phyloP scores from a whole-genome alignment of 805 yeast species.

The Starmerella davenportii region DNA sequence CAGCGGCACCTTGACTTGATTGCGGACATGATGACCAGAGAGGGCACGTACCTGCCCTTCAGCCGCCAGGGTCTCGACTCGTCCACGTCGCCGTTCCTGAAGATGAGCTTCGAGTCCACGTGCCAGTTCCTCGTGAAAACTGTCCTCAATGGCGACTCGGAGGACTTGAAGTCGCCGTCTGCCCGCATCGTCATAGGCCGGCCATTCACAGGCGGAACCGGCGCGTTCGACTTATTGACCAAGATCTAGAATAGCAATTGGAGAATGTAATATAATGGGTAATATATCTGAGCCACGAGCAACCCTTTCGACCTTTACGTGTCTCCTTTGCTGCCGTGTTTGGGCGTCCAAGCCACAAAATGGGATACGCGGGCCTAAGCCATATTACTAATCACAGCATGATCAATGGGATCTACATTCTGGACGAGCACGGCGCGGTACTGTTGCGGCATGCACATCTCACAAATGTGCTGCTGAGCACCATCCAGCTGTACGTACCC shows the following conservation, averaged over 20 bases:
- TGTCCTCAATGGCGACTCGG: slow-evolving; percentile 79
- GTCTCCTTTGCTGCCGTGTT: neutral
- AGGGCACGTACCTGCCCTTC: slow-evolving; percentile 90
- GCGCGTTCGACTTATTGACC: slow-evolving; percentile 61
- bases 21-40: slow-evolving; percentile 98
- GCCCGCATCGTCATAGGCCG: slow-evolving; percentile 88
- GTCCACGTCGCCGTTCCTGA: slow-evolving; percentile 87
- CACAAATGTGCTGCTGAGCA: neutral
- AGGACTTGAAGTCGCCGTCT: slow-evolving; percentile 75
- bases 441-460: neutral
- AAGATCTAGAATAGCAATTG: neutral
- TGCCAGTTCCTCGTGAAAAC: slow-evolving; percentile 95
- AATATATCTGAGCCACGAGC: no score
- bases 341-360: no score
- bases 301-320: neutral
- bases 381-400: no score
- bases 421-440: slow-evolving; percentile 1
- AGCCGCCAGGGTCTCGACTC: slow-evolving; percentile 97
- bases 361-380: no score
- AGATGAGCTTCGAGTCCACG: slow-evolving; percentile 98
- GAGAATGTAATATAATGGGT: no score
- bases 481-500: no score
- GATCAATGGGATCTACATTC: slow-evolving; percentile 3
- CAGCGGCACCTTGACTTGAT: slow-evolving; percentile 87
- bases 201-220: slow-evolving; percentile 84